phyloP scores from a whole-genome alignment of 1,139 yeast genomes.

The Kodamaea sp. region DNA sequence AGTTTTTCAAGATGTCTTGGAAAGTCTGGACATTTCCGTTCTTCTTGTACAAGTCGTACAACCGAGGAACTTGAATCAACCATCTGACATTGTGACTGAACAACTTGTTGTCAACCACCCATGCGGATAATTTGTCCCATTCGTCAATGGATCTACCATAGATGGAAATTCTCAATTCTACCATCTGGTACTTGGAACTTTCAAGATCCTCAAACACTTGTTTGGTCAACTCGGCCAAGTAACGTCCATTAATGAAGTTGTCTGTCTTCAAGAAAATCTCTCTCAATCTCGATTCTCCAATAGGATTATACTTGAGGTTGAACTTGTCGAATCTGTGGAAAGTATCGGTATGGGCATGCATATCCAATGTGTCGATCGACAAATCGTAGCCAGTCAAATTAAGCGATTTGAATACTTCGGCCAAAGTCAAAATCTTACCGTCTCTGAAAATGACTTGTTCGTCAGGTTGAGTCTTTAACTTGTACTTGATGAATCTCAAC shows the following conservation, averaged over 20 bases:
- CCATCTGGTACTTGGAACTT: conserved; percentile 94
- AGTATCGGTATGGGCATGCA: conserved; percentile 99
- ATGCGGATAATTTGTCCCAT: conserved; percentile 93
- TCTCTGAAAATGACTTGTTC: conserved; percentile 94
- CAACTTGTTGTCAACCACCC: conserved; percentile 93
- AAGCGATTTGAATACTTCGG: conserved; percentile 86
- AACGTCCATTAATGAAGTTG: conserved; percentile 83
- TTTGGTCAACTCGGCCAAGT: conserved; percentile 88
- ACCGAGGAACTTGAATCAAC: conserved; percentile 92
- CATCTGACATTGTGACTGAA: conserved; percentile 95
- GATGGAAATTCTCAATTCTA: conserved; percentile 90
- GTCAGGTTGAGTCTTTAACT: conserved; percentile 62
- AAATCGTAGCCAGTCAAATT: conserved; percentile 91
- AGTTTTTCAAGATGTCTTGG: conserved; percentile 72
- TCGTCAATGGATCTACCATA: conserved; percentile 89
- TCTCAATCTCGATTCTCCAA: conserved; percentile 95
- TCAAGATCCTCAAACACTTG: conserved; percentile 95
- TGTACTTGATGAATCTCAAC: conserved; percentile 89
- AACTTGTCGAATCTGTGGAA: conserved; percentile 98
- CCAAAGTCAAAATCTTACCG: conserved; percentile 82
- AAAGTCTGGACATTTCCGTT: conserved; percentile 70
- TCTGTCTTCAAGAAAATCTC: conserved; percentile 96
- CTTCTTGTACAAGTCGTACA: conserved; percentile 85
- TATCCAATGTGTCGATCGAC: conserved; percentile 93
- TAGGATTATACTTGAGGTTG: conserved; percentile 95